Conservation (phyloP, 345 rosid species). For the Toxicodendron radicans region DNA sequence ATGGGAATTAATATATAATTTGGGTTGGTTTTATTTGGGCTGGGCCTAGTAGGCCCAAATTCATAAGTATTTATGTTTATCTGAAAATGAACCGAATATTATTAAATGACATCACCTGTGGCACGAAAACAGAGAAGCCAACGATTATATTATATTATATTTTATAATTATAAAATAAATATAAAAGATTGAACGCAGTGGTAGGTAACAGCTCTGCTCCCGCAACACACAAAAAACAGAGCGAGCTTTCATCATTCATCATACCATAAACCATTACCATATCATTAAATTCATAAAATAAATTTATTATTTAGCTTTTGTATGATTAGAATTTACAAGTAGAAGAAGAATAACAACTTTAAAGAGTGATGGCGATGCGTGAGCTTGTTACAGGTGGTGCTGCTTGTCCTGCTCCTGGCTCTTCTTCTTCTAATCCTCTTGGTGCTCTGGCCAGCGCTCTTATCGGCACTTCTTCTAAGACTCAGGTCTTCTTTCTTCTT, state of each 20-base stretch:
- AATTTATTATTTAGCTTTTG: too few species aligned
- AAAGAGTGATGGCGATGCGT: slow-evolving; percentile 82
- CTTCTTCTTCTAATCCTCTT: slow-evolving; percentile 88
- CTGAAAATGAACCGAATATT: neutral
- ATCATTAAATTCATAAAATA: neutral
- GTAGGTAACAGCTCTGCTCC: neutral
- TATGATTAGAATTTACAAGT: too few species aligned
- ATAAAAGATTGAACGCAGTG: neutral
- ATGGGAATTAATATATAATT: neutral
- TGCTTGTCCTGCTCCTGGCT: slow-evolving; percentile 90
- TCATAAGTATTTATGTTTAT: neutral
- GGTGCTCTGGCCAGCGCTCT: slow-evolving; percentile 94
- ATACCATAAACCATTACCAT: too few species aligned
- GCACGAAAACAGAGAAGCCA: slow-evolving; percentile 12
- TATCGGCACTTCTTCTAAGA: slow-evolving; percentile 87
- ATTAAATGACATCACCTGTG: neutral
- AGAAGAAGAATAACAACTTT: neutral
- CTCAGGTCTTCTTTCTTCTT: slow-evolving; percentile 53
- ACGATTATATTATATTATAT: too few species aligned
- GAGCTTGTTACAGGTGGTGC: slow-evolving; percentile 95
- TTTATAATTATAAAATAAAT: neutral
- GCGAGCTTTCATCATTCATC: slow-evolving; percentile 12
- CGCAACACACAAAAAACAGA: too few species aligned
- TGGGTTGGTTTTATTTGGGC: neutral
- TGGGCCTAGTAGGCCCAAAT: neutral